A percentile compares a stretch with the other conserved stretches of the same genome.
These are phyloP conservation scores for Urostyla sp. DNA, from an alignment of 73 alveolate genomes.

Conservation along the genomic window DNA sequence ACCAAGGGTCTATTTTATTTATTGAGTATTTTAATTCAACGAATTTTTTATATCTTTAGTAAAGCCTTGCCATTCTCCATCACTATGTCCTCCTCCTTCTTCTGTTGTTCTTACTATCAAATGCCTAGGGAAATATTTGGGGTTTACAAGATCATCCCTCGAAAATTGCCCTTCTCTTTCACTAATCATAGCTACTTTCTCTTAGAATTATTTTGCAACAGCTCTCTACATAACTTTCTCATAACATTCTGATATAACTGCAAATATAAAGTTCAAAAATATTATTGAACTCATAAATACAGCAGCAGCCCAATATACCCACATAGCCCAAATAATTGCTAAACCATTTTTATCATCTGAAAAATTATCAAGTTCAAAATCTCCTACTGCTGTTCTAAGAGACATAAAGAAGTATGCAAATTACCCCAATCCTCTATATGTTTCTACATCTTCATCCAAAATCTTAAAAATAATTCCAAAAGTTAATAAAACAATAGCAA, in stretches of 20 bases:
- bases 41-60: constrained; percentile 11
- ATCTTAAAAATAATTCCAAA: not conserved
- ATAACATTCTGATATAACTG: constrained; percentile 30
- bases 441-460: too few relatives aligned
- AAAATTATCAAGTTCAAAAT: constrained; percentile 5
- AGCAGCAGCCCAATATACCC: constrained; percentile 1
- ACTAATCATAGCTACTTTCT: constrained; percentile 3
- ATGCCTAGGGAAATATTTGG: constrained; percentile 4
- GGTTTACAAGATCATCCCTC: not conserved
- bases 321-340: not conserved
- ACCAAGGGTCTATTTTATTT: too few relatives aligned
- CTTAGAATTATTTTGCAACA: constrained; percentile 7
- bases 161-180: constrained; percentile 26
- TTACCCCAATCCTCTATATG: not conserved
- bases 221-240: constrained; percentile 7
- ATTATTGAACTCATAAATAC: not conserved
- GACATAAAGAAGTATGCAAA: constrained; percentile 9
- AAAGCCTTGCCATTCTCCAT: constrained; percentile 35
- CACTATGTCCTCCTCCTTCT: not conserved
- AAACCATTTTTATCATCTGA: not conserved
- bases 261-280: constrained; percentile 21
- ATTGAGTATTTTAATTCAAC: not conserved
- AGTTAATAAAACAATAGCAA: not conserved
- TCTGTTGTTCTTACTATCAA: constrained; percentile 1
- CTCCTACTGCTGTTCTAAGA: constrained; percentile 9